phyloP scores from a whole-genome alignment of 192 early-diverging fungal species.

The Cetraspora pellucida region DNA sequence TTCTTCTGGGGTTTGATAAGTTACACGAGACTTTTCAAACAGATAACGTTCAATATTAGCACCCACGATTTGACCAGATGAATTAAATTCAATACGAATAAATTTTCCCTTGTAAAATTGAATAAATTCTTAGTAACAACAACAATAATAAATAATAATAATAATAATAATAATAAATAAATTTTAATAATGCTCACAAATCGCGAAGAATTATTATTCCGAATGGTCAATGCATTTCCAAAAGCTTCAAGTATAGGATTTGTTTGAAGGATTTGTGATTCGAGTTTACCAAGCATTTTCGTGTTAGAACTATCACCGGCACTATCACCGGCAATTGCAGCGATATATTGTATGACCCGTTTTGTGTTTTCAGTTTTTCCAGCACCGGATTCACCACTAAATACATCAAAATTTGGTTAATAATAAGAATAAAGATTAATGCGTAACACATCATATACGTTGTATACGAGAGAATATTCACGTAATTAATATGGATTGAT shows the following conservation, averaged over 20 bases:
- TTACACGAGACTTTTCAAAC: constrained; percentile 96
- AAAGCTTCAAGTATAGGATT: constrained; percentile 98
- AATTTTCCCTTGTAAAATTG: constrained; percentile 78
- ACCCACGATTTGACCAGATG: constrained; percentile 74
- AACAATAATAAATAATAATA: too few species aligned
- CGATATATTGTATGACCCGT: constrained; percentile 97
- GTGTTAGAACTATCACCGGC: constrained; percentile 60
- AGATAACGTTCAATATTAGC: constrained; percentile 98
- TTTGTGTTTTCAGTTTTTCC: constrained; percentile 99
- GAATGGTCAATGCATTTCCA: constrained; percentile 97
- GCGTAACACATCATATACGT: neutral
- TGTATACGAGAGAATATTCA: constrained; percentile 44
- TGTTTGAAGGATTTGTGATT: constrained; percentile 92
- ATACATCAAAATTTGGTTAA: constrained; percentile 8
- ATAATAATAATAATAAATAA: neutral
- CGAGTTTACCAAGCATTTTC: constrained; percentile 63
- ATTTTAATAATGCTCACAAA: constrained; percentile 64
- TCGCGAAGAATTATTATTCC: constrained; percentile 98
- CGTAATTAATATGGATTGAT: constrained; percentile 98
- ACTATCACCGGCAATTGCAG: constrained; percentile 78
- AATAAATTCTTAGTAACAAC: neutral
- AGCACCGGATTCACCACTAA: constrained; percentile 95
- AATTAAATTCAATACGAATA: constrained; percentile 96
- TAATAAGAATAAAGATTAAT: neutral
- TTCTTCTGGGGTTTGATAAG: constrained; percentile 88